phyloP scores from a whole-genome alignment of 129 eudicot species.

The Heracleum sosnowskyi region DNA sequence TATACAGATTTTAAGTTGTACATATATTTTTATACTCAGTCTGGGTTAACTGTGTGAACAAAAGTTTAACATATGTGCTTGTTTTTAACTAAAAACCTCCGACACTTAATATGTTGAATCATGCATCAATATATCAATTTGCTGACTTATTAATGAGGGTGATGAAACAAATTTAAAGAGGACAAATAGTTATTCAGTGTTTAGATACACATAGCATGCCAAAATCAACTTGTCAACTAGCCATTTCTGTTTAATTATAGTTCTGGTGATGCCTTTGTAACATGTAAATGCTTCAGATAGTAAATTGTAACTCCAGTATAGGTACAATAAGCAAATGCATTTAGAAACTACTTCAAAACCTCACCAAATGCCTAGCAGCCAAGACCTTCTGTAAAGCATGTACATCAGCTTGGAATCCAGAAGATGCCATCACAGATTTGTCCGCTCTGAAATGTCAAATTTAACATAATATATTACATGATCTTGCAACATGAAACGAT shows the following conservation, averaged over 20 bases:
- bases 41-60: neutral
- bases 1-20: neutral
- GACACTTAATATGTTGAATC: neutral
- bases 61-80: neutral
- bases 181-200: too few species aligned
- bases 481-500: neutral
- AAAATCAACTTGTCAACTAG: too few species aligned
- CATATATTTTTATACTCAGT: neutral
- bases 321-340: too few species aligned
- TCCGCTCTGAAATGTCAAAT: slow-evolving; percentile 60
- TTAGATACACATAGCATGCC: too few species aligned
- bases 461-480: neutral
- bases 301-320: too few species aligned
- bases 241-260: too few species aligned
- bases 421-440: slow-evolving; percentile 86
- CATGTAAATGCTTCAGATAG: too few species aligned
- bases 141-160: neutral
- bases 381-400: slow-evolving; percentile 91
- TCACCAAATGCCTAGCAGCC: slow-evolving; percentile 88
- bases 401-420: slow-evolving; percentile 98
- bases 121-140: neutral
- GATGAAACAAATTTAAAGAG: too few species aligned
- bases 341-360: slow-evolving; percentile 9
- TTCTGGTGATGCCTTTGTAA: too few species aligned
- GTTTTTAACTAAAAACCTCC: neutral